Evolutionary conservation across 768 basidiomycete genomes (phyloP).

Genomic region (Trametopsis cervina): DNA sequence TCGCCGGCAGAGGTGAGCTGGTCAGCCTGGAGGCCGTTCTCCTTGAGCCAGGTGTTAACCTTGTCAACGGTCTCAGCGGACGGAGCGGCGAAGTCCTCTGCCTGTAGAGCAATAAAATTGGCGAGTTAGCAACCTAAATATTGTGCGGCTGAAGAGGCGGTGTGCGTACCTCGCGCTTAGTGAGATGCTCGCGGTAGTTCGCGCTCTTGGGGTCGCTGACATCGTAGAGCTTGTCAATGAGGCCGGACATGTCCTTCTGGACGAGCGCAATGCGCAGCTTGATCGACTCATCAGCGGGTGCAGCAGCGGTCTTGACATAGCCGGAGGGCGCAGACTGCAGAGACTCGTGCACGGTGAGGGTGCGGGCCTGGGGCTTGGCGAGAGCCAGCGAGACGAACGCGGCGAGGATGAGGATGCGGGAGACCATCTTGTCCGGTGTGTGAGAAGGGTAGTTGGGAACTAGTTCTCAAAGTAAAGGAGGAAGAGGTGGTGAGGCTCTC

Average conservation of each 20-base stretch:
- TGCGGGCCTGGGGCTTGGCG: not conserved
- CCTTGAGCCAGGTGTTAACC: conserved; percentile 22
- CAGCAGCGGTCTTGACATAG: conserved; percentile 19
- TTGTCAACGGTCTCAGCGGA: conserved; percentile 15
- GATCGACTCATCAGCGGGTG: conserved; percentile 17
- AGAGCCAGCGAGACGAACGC: not conserved
- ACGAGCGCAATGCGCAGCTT: conserved; percentile 29
- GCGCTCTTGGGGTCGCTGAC: conserved; percentile 26
- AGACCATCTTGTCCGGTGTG: conserved; percentile 6
- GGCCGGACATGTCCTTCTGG: conserved; percentile 25
- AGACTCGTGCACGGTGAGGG: conserved; percentile 1
- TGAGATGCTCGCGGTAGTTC: conserved; percentile 27
- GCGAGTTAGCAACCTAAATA: not conserved
- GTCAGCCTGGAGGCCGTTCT: conserved; percentile 19
- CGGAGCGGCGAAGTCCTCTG: conserved; percentile 16
- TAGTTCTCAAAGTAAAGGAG: too few species aligned
- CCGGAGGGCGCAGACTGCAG: conserved; percentile 17
- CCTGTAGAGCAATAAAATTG: conserved; percentile 1
- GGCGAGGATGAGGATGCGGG: not conserved
- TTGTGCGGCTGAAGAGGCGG: too few species aligned
- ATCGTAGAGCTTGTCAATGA: conserved; percentile 26
- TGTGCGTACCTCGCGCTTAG: conserved; percentile 24
- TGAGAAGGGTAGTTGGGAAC: not conserved
- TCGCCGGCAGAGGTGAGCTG: conserved; percentile 23
- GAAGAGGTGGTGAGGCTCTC: too few species aligned